Evolutionary conservation across 495 filamentous ascomycete genomes (phyloP), one percentile per base, ranked within the genome.

Genomic region (Neurospora sp.): DNA sequence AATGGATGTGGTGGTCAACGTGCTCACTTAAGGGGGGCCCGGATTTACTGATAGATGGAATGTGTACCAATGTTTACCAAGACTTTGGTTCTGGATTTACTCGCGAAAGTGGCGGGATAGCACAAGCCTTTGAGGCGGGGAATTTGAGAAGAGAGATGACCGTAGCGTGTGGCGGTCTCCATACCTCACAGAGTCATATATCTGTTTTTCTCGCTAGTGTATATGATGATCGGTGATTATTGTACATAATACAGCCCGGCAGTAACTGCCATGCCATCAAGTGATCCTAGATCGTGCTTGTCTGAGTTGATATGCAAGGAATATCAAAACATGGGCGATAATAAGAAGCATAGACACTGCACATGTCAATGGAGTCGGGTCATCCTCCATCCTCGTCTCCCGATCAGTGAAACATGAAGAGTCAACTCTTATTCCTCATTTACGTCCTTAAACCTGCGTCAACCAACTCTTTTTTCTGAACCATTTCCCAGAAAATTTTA

Each of bases 401-500:
- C 18, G 18, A 37, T 7, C 27, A 4, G 12, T 66, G 27, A 66
- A 18, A 16, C 27, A 27, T 37, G 14, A 62, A 31, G 27, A 5
- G 8, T 35, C 27, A 66, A 35, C 35, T 66, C 27, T 4, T 66
- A 16, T 66, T 35, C 27, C 54, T 66, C 54, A 66, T 66, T 48
- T 66, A 27, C 14, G 6, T 66, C 48, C 23, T 62, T 66, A 35
- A 66, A 66, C 54, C 54, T 35, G 54, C 54, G 54, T 66, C 27
- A 35, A 35, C 14, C 54, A 66, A 7, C 6, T 66, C 54, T 18
- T 35, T 31, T 66, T 35, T 66, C 54, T 66, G 54, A 31, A 9
- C 54, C 54, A 66, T 66, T 62, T 66, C 54, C 54, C 54, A 66
- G 54, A 66, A 66, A 66, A 66, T 66, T 66, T 66, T 66, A 66